These are phyloP conservation scores for Globisporangium solare DNA, from an alignment of 352 stramenopile genomes.

Conservation along the genomic window DNA sequence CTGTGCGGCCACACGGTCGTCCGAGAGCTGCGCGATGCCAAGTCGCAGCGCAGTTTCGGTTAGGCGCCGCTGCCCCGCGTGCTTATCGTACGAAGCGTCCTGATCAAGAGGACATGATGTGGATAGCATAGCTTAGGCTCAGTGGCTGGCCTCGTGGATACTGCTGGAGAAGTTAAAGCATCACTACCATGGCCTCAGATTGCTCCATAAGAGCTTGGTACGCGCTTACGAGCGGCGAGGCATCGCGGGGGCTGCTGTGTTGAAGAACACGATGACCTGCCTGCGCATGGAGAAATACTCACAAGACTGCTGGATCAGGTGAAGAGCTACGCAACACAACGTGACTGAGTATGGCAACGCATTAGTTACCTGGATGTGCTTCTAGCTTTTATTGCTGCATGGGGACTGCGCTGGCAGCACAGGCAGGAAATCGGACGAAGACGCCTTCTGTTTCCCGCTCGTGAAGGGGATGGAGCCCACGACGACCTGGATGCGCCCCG, in stretches of 20 bases:
- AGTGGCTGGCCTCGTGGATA: not conserved
- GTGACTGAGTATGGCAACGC: not conserved
- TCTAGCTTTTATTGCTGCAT: not conserved
- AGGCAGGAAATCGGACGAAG: conserved; percentile 8
- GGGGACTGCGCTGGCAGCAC: conserved; percentile 5
- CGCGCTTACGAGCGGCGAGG: conserved; percentile 34
- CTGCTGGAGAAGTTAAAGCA: not conserved
- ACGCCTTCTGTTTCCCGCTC: not conserved
- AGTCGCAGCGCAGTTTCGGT: conserved; percentile 38
- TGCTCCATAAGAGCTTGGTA: conserved; percentile 53
- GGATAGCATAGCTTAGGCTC: too few relatives aligned
- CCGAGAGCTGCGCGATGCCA: conserved; percentile 58
- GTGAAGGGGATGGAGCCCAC: not conserved
- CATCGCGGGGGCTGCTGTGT: conserved; percentile 14
- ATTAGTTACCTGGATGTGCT: not conserved
- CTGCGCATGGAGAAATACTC: not conserved
- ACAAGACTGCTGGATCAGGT: not conserved
- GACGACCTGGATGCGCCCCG: not conserved
- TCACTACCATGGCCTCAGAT: conserved; percentile 38
- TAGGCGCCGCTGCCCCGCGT: conserved; percentile 25
- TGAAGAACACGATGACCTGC: not conserved
- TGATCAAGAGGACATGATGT: conserved; percentile 5
- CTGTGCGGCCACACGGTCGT: conserved; percentile 44
- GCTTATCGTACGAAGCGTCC: conserved; percentile 25
- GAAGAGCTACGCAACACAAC: not conserved